phyloP scores from a whole-genome alignment of 208 protist species.

The Leishmania arabica region DNA sequence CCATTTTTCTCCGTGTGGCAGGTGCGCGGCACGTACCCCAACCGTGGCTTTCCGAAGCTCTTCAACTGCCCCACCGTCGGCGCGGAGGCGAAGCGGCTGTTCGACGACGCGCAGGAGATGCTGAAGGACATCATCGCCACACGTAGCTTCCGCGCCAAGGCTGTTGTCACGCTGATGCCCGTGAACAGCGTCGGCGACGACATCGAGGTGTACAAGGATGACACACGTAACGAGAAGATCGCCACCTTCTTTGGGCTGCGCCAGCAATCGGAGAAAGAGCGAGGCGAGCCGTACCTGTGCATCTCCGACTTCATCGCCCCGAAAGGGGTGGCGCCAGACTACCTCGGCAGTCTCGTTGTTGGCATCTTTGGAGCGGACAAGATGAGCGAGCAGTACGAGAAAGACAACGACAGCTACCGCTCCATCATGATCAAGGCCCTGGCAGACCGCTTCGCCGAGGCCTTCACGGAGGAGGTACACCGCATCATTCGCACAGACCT shows the following conservation, averaged over 20 bases:
- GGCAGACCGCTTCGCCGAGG: constrained; percentile 89
- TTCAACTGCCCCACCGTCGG: constrained; percentile 96
- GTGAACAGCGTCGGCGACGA: constrained; percentile 94
- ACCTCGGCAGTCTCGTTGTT: constrained; percentile 93
- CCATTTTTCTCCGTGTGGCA: constrained; percentile 95
- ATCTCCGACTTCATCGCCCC: constrained; percentile 96
- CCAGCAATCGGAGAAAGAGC: constrained; percentile 95
- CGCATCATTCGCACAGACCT: constrained; percentile 84
- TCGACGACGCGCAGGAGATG: constrained; percentile 91
- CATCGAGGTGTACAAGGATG: constrained; percentile 90
- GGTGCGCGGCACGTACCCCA: constrained; percentile 95
- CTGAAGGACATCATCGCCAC: constrained; percentile 83
- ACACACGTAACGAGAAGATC: constrained; percentile 37
- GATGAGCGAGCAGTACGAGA: constrained; percentile 68
- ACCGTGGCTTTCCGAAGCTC: constrained; percentile 96
- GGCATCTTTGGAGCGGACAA: constrained; percentile 90
- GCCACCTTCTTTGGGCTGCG: constrained; percentile 86
- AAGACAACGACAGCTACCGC: constrained; percentile 93
- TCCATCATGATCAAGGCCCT: constrained; percentile 96
- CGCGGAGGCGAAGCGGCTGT: constrained; percentile 92
- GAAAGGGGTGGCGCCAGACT: constrained; percentile 83
- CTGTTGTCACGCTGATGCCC: constrained; percentile 90
- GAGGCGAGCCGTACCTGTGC: constrained; percentile 87
- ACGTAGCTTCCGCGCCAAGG: constrained; percentile 76
- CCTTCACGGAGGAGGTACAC: constrained; percentile 92